A percentile compares a stretch with the other conserved stretches of the same genome.
These are phyloP conservation scores for Lentinula novae-zelandiae DNA, from an alignment of 1,284 basidiomycete species.

Conservation along the genomic window DNA sequence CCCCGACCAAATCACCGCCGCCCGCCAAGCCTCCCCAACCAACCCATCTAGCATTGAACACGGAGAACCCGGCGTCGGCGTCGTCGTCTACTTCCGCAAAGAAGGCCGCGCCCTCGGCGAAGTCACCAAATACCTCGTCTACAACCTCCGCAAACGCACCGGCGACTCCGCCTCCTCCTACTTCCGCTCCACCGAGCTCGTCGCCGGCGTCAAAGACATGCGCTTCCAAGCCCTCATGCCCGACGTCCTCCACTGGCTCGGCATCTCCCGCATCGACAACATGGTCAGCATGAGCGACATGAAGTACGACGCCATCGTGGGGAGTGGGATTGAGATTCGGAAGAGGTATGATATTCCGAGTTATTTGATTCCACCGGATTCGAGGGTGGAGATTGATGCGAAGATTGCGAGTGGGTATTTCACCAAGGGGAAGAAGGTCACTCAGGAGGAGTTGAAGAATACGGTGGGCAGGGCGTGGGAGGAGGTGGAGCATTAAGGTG, in stretches of 20 bases:
- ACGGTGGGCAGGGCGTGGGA: slow-evolving; percentile 91
- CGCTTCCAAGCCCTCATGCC: slow-evolving; percentile 96
- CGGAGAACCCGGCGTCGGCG: slow-evolving; percentile 76
- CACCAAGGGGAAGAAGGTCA: slow-evolving; percentile 73
- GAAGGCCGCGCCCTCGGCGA: slow-evolving; percentile 92
- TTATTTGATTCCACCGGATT: slow-evolving; percentile 86
- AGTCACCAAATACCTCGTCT: slow-evolving; percentile 84
- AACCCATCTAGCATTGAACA: background rate
- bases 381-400: slow-evolving; percentile 92
- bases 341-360: slow-evolving; percentile 63
- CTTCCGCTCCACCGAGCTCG: slow-evolving; percentile 90
- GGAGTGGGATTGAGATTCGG: slow-evolving; percentile 81
- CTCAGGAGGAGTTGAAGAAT: slow-evolving; percentile 73
- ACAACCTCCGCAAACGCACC: slow-evolving; percentile 93
- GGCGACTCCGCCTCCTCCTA: slow-evolving; percentile 92
- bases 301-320: slow-evolving; percentile 93
- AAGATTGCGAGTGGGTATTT: slow-evolving; percentile 95
- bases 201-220: slow-evolving; percentile 96
- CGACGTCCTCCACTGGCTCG: slow-evolving; percentile 93
- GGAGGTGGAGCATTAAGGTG: slow-evolving; percentile 65
- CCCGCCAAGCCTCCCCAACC: too few relatives aligned
- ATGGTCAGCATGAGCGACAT: slow-evolving; percentile 94
- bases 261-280: slow-evolving; percentile 84
- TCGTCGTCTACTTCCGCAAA: slow-evolving; percentile 94
- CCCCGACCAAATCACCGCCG: background rate